Evolutionary conservation across 169 alveolate species (phyloP).

Genomic region (Amoebophrya sp.): DNA sequence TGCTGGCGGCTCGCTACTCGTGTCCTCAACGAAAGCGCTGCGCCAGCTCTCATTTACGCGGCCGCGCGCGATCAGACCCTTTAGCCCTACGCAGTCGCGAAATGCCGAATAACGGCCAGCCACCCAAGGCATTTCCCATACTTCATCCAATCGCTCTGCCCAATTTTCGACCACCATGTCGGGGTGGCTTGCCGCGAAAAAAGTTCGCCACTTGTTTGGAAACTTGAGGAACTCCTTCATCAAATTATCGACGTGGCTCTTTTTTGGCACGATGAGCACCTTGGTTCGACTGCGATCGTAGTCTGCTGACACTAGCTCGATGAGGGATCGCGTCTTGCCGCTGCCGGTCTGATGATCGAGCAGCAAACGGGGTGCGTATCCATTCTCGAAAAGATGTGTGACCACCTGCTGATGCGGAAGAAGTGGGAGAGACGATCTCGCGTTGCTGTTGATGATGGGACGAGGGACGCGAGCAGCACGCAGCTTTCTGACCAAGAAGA

Average conservation of each 20-base stretch:
- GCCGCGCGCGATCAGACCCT: neutral
- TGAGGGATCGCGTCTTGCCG: neutral
- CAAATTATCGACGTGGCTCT: neutral
- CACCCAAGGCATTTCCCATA: neutral
- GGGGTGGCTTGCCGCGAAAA: neutral
- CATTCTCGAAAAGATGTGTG: neutral
- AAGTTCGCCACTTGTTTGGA: neutral
- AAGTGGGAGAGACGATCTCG: too few relatives aligned
- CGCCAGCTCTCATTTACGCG: neutral
- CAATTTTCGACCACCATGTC: neutral
- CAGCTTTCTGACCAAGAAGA: neutral
- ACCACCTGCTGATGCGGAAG: neutral
- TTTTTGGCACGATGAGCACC: neutral
- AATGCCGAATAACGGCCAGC: neutral
- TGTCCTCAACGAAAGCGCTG: neutral
- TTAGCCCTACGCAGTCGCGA: conserved; percentile 2
- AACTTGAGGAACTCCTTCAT: neutral
- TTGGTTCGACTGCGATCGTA: neutral
- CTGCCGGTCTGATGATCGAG: neutral
- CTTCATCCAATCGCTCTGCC: neutral
- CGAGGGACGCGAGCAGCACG: neutral
- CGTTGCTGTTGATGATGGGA: too few relatives aligned
- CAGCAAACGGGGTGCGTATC: neutral
- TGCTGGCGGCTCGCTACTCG: neutral
- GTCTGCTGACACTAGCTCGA: neutral